Base-by-base conservation (phyloP, 2,329 filamentous ascomycete species). In the Fusarium pseudocircinatum region DNA sequence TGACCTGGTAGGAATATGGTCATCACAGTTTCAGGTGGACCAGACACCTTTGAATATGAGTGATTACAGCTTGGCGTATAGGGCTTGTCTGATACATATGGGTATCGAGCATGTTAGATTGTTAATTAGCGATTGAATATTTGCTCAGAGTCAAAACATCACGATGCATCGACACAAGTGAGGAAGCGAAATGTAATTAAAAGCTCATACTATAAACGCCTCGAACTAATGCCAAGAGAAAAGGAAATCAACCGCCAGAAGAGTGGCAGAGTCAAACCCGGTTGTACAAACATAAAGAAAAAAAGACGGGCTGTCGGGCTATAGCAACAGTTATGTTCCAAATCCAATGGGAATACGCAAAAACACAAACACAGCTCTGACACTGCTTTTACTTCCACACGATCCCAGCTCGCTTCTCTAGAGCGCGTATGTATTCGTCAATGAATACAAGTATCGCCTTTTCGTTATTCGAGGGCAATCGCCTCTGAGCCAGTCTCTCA, bases 191-290 rank as follows among this genome's bases (percentile, higher is more conserved):
- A 69, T 74, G 65, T 77, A 63, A 78, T 78, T 78, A 74, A 77
- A 77, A 78, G 69, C 52, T 78, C 76, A 75, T 78, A 78, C 68
- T 76, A 75, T 57, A 44, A 77, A 78, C 77, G 77, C 77, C 76
- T 73, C 75, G 67, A 74, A 75, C 64, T 73, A 58, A 78, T 78
- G 76, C 76, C 73, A 61, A 53, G 52, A 70, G 54, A 49, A 77
- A 68, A 77, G 60, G 64, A 78, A 56, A 60, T 64, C 62, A 62
- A 62, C 58, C 54, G 60, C 76, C 76, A 69, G 56, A 69, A 74
- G 63, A 49, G 65, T 54, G 72, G 65, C 58, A 68, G 60, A 67
- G 63, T 61, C 63, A 69, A 65, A 43, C 62, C 74, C 44, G 60
- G 50, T 72, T 70, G 59, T 69, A 71, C 67, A 67, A 63, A 66